Percentiles rank a stretch among this genome's conserved stretches.
Conservation (phyloP, 257 asterid species). For the Echium plantagineum region DNA sequence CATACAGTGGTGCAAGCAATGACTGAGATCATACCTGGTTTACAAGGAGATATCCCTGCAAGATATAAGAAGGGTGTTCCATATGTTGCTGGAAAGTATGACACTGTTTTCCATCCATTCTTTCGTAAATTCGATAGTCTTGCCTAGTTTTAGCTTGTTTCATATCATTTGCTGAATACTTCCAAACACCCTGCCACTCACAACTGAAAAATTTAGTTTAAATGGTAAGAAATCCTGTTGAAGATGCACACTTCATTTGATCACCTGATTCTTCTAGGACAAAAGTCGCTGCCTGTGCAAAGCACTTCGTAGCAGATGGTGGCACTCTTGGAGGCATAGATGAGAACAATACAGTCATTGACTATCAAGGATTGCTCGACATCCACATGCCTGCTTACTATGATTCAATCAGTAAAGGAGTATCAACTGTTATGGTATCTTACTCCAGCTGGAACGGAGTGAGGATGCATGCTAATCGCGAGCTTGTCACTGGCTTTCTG, state of each 20-base stretch:
- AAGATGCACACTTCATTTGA: not conserved
- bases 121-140: not conserved
- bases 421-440: slow-evolving; percentile 58
- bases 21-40: slow-evolving; percentile 39
- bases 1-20: slow-evolving; percentile 34
- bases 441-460: slow-evolving; percentile 66
- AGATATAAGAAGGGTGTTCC: slow-evolving; percentile 26
- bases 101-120: slow-evolving; percentile 8
- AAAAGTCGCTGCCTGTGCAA: slow-evolving; percentile 67
- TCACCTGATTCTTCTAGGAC: slow-evolving; percentile 24
- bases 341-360: slow-evolving; percentile 41
- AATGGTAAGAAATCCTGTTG: not conserved
- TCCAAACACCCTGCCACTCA: not conserved
- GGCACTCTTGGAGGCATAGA: slow-evolving; percentile 56
- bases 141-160: not conserved
- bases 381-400: slow-evolving; percentile 68
- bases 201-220: too few relatives aligned
- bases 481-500: slow-evolving; percentile 51
- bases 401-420: slow-evolving; percentile 55
- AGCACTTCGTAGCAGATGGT: slow-evolving; percentile 71
- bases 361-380: slow-evolving; percentile 28
- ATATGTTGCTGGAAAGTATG: slow-evolving; percentile 41
- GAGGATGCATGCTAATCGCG: slow-evolving; percentile 58
- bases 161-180: not conserved
- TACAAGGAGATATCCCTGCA: slow-evolving; percentile 45